Evolutionary conservation across 2,329 filamentous ascomycete genomes (phyloP), one percentile per base, ranked within the genome.

Genomic region (Arthrobotrys sinensis): DNA sequence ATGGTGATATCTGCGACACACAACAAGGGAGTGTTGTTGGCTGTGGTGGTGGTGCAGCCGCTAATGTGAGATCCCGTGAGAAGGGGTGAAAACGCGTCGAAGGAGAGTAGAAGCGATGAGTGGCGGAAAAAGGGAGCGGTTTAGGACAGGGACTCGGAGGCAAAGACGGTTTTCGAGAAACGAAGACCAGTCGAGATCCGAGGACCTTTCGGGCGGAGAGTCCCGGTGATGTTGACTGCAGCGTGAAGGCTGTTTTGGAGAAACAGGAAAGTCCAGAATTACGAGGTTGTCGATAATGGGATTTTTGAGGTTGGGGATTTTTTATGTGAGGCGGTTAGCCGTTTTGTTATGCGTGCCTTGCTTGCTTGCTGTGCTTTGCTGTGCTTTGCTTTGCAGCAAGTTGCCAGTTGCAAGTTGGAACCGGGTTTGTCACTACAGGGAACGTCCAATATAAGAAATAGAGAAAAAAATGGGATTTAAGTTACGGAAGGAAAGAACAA

Each of bases 401-500:
- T 53, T 53, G n/a, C n/a, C n/a, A n/a, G n/a, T n/a, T n/a, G n/a
- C n/a, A 34, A 34, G 52, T 43, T 64, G 60, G 40, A 48, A 34
- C 45, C 60, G 40, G 60, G 45, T 50, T 64, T 50, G 60, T 48
- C 45, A 64, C 60, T 48, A 12, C 45, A 64, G 60, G 40, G 40
- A 64, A 64, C 60, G 60, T 24, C 40, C 40, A 64, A 50, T 45
- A 63, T 45, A 63, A 48, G 11, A 38, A 38, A 34, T 7, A 53
- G 1, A n/a, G 12, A 24, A 46, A 64, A 48, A 36, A 10, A 36
- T 55, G 16, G 21, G 21, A 53, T 16, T n/a, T 48, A 40, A 34
- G 6, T 38, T 62, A 50, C 64, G 67, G 67, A 65, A 66, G 73
- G 64, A 80, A 69, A 73, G 65, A 80, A 70, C 67, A 73, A 76